Evolutionary conservation across 495 filamentous ascomycete genomes (phyloP), one percentile per base, ranked within the genome.

Genomic region (Oidiodendron maius): DNA sequence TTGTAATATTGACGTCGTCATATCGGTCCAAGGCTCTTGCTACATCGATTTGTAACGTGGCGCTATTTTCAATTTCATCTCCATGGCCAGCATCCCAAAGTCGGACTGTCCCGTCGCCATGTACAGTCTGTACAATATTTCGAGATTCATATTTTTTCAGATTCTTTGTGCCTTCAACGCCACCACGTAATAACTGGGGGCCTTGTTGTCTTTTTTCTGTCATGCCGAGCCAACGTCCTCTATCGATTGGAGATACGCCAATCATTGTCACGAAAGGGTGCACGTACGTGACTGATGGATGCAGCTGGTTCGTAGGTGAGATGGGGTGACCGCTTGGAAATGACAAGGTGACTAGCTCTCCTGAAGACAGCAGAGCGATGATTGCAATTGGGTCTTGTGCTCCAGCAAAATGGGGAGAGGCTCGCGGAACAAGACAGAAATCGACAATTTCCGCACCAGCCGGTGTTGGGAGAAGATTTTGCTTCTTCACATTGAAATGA

Each of bases 311-410:
- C 0, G 91, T 94, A 4, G 94, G 88, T 22, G 81, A 84, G 39
- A 98, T 89, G 2, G 91, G 84, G 61, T 89, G 83, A 13, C 94
- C 93, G 48, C 81, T 89, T 2, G 93, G 94, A 58, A 96, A 96
- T 56, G 82, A 90, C 63, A 97, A 64, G 0, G 89, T 94, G 43
- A 89, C 71, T 24, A 97, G 58, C 67, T 97, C 94, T 20, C 93
- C 93, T 2, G 88, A 91, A 0, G 83, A 80, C 2, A 96, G 70
- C 18, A 95, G 70, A 16, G 80, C 78, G 51, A 98, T 66, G 3
- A 94, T 66, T 2, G 87, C 89, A 41, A 97, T 82, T 0, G 93
- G 93, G 61, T 98, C 94, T 61, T 93, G 85, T 3, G 80, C 81
- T 34, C 94, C 90, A 30, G 80, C 83, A 58, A 89, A 96, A 61